Percentiles rank a stretch among this genome's conserved stretches.
Evolutionary conservation across 768 basidiomycete genomes (phyloP).

Genomic region (Goffeauzyma gilvescens): DNA sequence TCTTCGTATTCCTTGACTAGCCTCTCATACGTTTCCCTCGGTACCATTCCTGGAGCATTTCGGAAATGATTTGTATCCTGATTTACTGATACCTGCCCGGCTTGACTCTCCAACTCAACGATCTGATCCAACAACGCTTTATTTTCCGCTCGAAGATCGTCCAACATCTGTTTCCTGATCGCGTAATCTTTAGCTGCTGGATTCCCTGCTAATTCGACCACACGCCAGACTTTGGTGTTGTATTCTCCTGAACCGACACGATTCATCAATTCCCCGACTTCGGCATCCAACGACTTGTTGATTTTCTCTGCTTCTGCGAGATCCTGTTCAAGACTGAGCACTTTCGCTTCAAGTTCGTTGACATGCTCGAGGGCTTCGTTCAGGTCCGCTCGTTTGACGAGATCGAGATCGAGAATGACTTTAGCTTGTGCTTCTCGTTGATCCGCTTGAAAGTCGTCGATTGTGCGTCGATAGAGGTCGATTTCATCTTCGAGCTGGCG

Average conservation of each 20-base stretch:
- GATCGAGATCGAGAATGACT: constrained; percentile 6
- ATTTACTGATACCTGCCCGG: constrained; percentile 4
- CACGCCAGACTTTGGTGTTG: constrained; percentile 22
- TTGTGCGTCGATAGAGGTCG: neutral
- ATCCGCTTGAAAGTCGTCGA: constrained; percentile 8
- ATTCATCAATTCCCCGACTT: constrained; percentile 25
- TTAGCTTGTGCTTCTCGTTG: constrained; percentile 2
- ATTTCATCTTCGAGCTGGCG: constrained; percentile 1
- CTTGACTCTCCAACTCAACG: constrained; percentile 41
- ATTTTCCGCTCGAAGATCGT: constrained; percentile 64
- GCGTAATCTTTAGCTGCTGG: constrained; percentile 70
- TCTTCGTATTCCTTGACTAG: constrained; percentile 50
- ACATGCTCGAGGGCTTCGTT: neutral
- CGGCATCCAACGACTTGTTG: constrained; percentile 23
- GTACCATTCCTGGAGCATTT: constrained; percentile 47
- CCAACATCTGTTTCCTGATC: constrained; percentile 52
- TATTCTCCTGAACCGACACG: constrained; percentile 29
- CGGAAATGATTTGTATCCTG: too few species aligned
- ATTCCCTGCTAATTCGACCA: constrained; percentile 44
- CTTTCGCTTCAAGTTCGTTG: constrained; percentile 1
- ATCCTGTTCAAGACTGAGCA: constrained; percentile 8
- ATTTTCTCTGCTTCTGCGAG: constrained; percentile 21
- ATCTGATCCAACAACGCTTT: constrained; percentile 54
- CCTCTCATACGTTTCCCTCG: constrained; percentile 60
- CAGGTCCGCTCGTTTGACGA: constrained; percentile 5